Evolutionary conservation across 306 rosid species (phyloP), one percentile per base, ranked within the genome.

Genomic region (Begonia masoniana): DNA sequence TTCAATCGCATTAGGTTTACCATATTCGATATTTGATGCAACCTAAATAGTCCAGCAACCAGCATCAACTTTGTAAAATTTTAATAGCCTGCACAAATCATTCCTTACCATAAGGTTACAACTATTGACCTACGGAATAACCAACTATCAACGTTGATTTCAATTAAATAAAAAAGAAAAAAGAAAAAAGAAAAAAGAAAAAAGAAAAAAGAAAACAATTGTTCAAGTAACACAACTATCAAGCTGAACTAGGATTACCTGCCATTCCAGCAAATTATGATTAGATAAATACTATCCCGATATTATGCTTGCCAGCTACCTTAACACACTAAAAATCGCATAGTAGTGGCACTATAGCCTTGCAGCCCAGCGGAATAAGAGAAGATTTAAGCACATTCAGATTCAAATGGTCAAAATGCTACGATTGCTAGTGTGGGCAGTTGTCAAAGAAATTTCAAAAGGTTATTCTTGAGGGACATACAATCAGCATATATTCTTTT

Each of bases 21-120:
- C 54, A 42, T 19, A 47, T 54, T 41, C 42, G 41, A 26, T 56
- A 41, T 56, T 8, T 31, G 53, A 15, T 4, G 54, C 55, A n/a
- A 45, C 45, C 60, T 47, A 52, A 31, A 57, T 10, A 24, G 57
- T 58, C 57, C 2, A 1, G 26, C 48, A 66, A 24, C 59, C 55
- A 50, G 23, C 47, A 46, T 50, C 58, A 41, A 41, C 60, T 62
- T 24, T 14, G 59, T 56, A 70, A 62, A 45, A 39, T 54, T 50
- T 60, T 26, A 50, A 36, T 73, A 43, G 65, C 77, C 88, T 67
- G 81, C 84, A 68, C 56, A 71, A 17, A 50, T 51, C 64, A 52
- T 63, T 48, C 65, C 73, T n/a, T 55, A 50, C 50, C 60, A 31
- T 3, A 23, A 60, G 57, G 15, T 10, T 45, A 10, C 45, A 12